Evolutionary conservation across 306 rosid species (phyloP).

Genomic region (Quillaja saponaria): DNA sequence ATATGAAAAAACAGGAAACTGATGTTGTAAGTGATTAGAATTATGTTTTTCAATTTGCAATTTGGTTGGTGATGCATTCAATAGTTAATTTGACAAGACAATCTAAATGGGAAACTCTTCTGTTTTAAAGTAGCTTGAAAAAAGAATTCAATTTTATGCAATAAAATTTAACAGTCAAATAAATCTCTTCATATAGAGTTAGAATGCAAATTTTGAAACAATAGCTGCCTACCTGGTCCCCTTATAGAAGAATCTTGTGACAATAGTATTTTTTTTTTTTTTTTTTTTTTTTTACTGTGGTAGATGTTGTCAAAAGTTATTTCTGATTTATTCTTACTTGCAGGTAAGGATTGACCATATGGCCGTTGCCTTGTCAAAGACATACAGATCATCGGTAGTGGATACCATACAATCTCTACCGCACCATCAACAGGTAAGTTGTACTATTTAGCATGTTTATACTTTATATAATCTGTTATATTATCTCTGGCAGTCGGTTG

Average conservation of each 20-base stretch:
- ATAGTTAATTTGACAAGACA: too few relatives aligned
- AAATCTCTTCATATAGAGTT: too few relatives aligned
- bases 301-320: not conserved
- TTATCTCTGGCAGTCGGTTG: not conserved
- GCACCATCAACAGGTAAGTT: constrained; percentile 90
- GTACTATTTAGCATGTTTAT: constrained; percentile 4
- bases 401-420: constrained; percentile 92
- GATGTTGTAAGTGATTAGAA: constrained; percentile 50
- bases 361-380: constrained; percentile 84
- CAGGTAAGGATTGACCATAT: constrained; percentile 86
- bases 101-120: too few relatives aligned
- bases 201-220: too few relatives aligned
- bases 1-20: constrained; percentile 39
- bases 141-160: not conserved
- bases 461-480: not conserved
- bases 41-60: constrained; percentile 5
- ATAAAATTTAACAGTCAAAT: too few relatives aligned
- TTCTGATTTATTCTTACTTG: constrained; percentile 13
- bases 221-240: too few relatives aligned
- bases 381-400: constrained; percentile 74
- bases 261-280: too few relatives aligned
- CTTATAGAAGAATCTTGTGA: too few relatives aligned
- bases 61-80: too few relatives aligned
- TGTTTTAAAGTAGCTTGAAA: too few relatives aligned
- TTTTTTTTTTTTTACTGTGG: not conserved